phyloP scores from a whole-genome alignment of 73 alveolate species.

The Uronychia binucleata region DNA sequence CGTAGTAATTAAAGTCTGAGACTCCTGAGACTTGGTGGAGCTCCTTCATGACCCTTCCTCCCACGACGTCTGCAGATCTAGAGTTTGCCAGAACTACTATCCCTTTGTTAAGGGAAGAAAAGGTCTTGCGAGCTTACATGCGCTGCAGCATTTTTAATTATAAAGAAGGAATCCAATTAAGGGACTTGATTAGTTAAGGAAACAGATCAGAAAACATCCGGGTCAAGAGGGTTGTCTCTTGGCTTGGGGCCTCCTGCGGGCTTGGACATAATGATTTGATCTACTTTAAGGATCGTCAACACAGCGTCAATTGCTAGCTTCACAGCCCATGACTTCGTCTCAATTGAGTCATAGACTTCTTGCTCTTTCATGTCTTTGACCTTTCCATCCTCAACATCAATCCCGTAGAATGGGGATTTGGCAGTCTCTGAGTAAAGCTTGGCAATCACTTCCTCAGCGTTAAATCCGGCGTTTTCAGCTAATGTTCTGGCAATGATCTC shows the following conservation, averaged over 20 bases:
- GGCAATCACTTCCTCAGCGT: slow-evolving; percentile 92
- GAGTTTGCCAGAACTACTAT: slow-evolving; percentile 60
- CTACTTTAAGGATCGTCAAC: slow-evolving; percentile 93
- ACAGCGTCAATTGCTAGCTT: slow-evolving; percentile 96
- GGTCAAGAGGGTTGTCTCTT: slow-evolving; percentile 45
- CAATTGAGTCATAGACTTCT: slow-evolving; percentile 90
- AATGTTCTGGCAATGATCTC: slow-evolving; percentile 97
- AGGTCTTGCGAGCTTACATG: background rate
- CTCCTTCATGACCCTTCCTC: slow-evolving; percentile 47
- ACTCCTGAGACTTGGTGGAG: slow-evolving; percentile 42
- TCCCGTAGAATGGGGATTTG: slow-evolving; percentile 78
- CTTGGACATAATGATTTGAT: slow-evolving; percentile 94
- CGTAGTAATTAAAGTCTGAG: slow-evolving; percentile 54
- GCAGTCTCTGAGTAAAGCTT: slow-evolving; percentile 89
- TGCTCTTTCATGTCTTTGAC: slow-evolving; percentile 73
- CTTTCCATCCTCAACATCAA: slow-evolving; percentile 87
- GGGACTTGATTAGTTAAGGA: background rate
- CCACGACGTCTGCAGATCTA: slow-evolving; percentile 51
- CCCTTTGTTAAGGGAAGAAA: slow-evolving; percentile 17
- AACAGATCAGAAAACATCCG: background rate
- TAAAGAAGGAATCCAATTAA: background rate
- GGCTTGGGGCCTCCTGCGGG: slow-evolving; percentile 98
- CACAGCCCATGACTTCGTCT: slow-evolving; percentile 96
- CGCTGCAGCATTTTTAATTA: slow-evolving; percentile 9
- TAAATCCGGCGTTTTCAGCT: slow-evolving; percentile 97